Evolutionary conservation across 257 asterid species (phyloP), one percentile per base, ranked within the genome.

Genomic region (Solanum corneliomulleri): DNA sequence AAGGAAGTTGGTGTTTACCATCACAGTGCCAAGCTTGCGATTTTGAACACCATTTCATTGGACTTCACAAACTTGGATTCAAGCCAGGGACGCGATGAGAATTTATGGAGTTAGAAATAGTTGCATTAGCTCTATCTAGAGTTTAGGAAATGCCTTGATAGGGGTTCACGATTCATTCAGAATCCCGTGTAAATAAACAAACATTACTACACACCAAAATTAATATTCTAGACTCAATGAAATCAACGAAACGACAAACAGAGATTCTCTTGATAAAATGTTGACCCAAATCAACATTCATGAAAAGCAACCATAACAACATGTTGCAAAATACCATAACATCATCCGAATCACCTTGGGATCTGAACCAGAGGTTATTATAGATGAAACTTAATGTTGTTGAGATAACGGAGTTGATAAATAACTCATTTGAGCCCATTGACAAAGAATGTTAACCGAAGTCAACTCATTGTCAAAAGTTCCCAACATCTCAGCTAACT

Each of bases 1-100:
- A 58, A 58, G 25, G 25, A 58, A 1, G 66, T 58, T 58, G 25
- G 25, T 58, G 25, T 58, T 58, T 4, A 3, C 1, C 5, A 58
- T 58, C 64, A 56, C 11, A 56, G 2, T 56, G n/a, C 11, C n/a
- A 6, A 56, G n/a, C 64, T 18, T 0, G 9, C n/a, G n/a, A 18
- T 56, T 56, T 1, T 2, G 11, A 56, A 56, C 11, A 18, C 64
- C n/a, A 56, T 56, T 56, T 56, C 11, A 56, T n/a, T 56, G 9
- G 64, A n/a, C n/a, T 56, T 56, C 1, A 10, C 64, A 18, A 56
- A 56, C 4, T n/a, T 56, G n/a, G 64, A 56, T 56, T 23, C 64
- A 56, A 7, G 10, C 2, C 18, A 3, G 10, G 62, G 62, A 18
- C 11, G 0, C n/a, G 0, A 1, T 56, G 64, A 0, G 4, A 18